Percentiles rank a stretch among this genome's conserved stretches.
Evolutionary conservation across 2,329 filamentous ascomycete species (phyloP).

Genomic region (Didymella segeticola): DNA sequence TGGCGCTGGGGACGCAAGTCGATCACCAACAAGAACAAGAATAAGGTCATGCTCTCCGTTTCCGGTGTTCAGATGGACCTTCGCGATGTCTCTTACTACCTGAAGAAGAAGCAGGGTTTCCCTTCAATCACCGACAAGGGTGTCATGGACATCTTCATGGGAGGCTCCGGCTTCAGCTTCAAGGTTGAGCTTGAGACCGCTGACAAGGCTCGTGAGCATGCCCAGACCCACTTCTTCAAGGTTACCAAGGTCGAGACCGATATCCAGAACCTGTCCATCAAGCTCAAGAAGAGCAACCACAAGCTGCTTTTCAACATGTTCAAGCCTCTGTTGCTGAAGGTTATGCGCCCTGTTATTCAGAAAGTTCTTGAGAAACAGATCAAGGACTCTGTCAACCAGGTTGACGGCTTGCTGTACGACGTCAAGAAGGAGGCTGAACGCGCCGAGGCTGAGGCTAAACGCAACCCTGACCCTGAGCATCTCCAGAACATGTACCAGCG

Average conservation of each 20-base stretch:
- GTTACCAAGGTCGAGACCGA: conserved; percentile 86
- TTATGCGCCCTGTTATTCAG: conserved; percentile 82
- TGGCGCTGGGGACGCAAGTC: conserved; percentile 94
- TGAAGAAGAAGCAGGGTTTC: conserved; percentile 95
- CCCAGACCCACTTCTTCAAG: conserved; percentile 89
- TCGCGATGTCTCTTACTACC: conserved; percentile 79
- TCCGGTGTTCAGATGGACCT: conserved; percentile 93
- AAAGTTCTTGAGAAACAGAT: conserved; percentile 91
- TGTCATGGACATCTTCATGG: conserved; percentile 86
- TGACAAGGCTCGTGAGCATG: conserved; percentile 64
- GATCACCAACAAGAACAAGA: conserved; percentile 79
- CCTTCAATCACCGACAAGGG: conserved; percentile 86
- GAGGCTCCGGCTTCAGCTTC: conserved; percentile 88
- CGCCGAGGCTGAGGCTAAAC: conserved; percentile 68
- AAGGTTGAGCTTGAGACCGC: conserved; percentile 87
- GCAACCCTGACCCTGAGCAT: conserved; percentile 71
- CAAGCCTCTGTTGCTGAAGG: conserved; percentile 85
- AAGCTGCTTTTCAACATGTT: conserved; percentile 86
- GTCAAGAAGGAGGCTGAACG: conserved; percentile 85
- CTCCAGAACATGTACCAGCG: conserved; percentile 84
- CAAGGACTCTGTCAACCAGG: conserved; percentile 77
- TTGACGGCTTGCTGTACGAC: conserved; percentile 75
- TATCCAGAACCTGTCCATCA: conserved; percentile 82
- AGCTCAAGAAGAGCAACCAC: conserved; percentile 93
- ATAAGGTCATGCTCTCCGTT: conserved; percentile 84